These are phyloP conservation scores for Carallia brachiata DNA, from an alignment of 345 rosid species.

Conservation along the genomic window DNA sequence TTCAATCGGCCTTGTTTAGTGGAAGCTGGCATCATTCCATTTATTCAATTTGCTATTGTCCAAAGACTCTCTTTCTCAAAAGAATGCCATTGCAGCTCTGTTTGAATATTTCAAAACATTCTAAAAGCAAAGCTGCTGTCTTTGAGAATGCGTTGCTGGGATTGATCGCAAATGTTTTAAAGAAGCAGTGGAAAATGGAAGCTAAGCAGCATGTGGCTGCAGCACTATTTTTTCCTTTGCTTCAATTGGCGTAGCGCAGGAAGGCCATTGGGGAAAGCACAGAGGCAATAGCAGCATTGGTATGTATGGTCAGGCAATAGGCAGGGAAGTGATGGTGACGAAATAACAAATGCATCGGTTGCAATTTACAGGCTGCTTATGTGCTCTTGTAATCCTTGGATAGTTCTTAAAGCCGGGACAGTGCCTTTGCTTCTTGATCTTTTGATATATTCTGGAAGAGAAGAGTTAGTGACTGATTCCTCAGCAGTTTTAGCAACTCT, in stretches of 20 bases:
- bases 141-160: constrained; percentile 53
- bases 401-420: constrained; percentile 52
- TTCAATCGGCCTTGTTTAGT: constrained; percentile 67
- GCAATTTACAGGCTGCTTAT: constrained; percentile 60
- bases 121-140: constrained; percentile 44
- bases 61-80: constrained; percentile 43
- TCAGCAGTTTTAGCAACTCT: constrained; percentile 65
- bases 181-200: constrained; percentile 49
- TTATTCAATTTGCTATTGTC: constrained; percentile 45
- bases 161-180: constrained; percentile 42
- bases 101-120: constrained; percentile 67
- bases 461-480: constrained; percentile 54
- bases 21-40: constrained; percentile 55
- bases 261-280: constrained; percentile 59
- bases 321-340: constrained; percentile 31
- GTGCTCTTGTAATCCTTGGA: constrained; percentile 51
- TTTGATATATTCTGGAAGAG: constrained; percentile 40
- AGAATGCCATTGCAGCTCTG: constrained; percentile 63
- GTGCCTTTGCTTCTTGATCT: constrained; percentile 54
- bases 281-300: constrained; percentile 51
- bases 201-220: constrained; percentile 74
- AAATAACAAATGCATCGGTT: constrained; percentile 48
- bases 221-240: constrained; percentile 56
- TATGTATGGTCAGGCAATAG: constrained; percentile 43
- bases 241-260: constrained; percentile 56